phyloP scores from a whole-genome alignment of 139 green algal species.

The Raphidocelis subcapitata region DNA sequence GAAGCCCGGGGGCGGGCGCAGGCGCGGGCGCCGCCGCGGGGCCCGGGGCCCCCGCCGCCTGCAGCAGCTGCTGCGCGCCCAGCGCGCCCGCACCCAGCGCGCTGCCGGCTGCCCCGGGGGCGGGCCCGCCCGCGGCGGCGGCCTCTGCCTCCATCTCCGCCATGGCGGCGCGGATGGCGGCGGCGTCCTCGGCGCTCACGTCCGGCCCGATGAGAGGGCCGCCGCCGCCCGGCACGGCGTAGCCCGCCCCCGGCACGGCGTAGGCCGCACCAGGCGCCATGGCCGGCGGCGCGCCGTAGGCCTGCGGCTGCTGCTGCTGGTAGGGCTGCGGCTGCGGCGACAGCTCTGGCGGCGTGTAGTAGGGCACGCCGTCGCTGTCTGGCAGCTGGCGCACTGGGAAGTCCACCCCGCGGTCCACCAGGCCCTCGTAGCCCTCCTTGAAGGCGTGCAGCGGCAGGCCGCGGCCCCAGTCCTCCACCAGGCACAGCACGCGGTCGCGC shows the following conservation, averaged over 20 bases:
- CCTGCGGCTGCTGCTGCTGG: slow-evolving; percentile 2
- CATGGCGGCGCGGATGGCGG: slow-evolving; percentile 29
- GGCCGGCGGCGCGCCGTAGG: not conserved
- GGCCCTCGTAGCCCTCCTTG: slow-evolving; percentile 34
- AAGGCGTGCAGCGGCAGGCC: slow-evolving; percentile 34
- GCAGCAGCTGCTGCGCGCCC: not conserved
- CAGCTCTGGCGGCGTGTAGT: slow-evolving; percentile 27
- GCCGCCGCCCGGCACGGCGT: not conserved
- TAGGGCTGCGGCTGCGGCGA: not conserved
- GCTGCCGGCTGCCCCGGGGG: too few relatives aligned
- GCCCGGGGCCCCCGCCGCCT: not conserved
- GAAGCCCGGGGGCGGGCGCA: not conserved
- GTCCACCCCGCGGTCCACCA: slow-evolving; percentile 44
- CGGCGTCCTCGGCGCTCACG: slow-evolving; percentile 29
- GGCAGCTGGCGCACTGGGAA: slow-evolving; percentile 37
- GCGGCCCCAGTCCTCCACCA: slow-evolving; percentile 56
- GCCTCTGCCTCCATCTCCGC: slow-evolving; percentile 25
- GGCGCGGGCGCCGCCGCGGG: not conserved
- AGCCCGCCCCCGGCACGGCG: not conserved
- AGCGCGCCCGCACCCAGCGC: too few relatives aligned
- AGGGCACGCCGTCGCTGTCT: slow-evolving; percentile 22
- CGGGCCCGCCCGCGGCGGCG: too few relatives aligned
- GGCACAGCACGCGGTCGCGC: slow-evolving; percentile 47
- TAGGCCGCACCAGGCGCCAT: not conserved
- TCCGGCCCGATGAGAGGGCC: slow-evolving; percentile 11